Evolutionary conservation across 2,329 filamentous ascomycete species (phyloP).

Genomic region (Trichoderma sp.): DNA sequence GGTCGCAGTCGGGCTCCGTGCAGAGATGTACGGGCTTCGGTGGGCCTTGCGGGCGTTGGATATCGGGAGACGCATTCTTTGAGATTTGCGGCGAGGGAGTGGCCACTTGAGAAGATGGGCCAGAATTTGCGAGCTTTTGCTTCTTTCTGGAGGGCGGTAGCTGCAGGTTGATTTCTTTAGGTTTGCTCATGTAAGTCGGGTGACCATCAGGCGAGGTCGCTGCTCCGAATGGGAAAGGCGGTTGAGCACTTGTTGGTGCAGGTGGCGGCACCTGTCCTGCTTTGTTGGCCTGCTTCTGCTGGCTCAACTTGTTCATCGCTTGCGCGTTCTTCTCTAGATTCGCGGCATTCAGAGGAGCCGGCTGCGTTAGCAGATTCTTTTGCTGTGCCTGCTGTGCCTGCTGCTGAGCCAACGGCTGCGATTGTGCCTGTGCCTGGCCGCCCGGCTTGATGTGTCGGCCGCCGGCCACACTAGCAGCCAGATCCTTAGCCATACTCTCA

Average conservation of each 20-base stretch:
- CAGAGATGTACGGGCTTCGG: slow-evolving; percentile 52
- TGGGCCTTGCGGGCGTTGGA: slow-evolving; percentile 39
- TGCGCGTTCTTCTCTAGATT: slow-evolving; percentile 57
- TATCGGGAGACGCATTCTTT: slow-evolving; percentile 52
- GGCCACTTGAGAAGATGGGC: slow-evolving; percentile 43
- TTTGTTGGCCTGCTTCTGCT: slow-evolving; percentile 46
- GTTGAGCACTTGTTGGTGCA: slow-evolving; percentile 59
- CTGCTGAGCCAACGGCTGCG: slow-evolving; percentile 7
- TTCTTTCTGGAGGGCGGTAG: slow-evolving; percentile 62
- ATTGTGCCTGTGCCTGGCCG: slow-evolving; percentile 15
- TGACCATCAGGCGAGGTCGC: slow-evolving; percentile 61
- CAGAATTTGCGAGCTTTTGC: slow-evolving; percentile 48
- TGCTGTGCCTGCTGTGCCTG: slow-evolving; percentile 31
- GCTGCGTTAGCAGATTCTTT: slow-evolving; percentile 31
- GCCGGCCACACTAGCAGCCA: slow-evolving; percentile 38
- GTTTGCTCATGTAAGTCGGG: slow-evolving; percentile 56
- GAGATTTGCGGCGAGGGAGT: slow-evolving; percentile 52
- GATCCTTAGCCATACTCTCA: slow-evolving; percentile 55
- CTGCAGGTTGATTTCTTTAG: slow-evolving; percentile 56
- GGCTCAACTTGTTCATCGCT: slow-evolving; percentile 49
- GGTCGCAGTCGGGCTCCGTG: slow-evolving; percentile 57
- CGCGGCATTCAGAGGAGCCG: slow-evolving; percentile 46
- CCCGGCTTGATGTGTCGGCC: slow-evolving; percentile 33
- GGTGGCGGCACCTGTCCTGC: slow-evolving; percentile 55
- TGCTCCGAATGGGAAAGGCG: slow-evolving; percentile 58